Conservation (phyloP, 163 green algal species). For the Prototheca wickerhamii region DNA sequence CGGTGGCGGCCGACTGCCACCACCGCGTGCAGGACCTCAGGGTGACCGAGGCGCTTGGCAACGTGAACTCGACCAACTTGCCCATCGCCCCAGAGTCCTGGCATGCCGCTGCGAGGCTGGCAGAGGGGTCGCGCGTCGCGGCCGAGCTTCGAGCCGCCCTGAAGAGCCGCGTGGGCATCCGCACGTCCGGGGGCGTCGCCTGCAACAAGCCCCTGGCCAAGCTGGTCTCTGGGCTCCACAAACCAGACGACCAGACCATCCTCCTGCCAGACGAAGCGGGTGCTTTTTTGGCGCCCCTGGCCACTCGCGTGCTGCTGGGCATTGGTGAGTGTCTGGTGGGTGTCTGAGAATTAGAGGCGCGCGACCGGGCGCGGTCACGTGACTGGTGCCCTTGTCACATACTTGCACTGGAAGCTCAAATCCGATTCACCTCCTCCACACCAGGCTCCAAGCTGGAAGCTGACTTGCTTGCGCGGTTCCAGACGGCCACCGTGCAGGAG, state of each 20-base stretch:
- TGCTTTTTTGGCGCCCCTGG: conserved; percentile 53
- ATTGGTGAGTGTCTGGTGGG: conserved; percentile 5
- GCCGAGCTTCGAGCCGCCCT: conserved; percentile 8
- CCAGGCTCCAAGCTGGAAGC: too few relatives aligned
- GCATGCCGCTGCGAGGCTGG: conserved; percentile 7
- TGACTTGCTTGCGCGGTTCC: too few relatives aligned
- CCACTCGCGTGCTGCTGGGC: conserved; percentile 52
- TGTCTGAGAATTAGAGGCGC: conserved; percentile 4
- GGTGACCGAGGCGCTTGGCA: conserved; percentile 5
- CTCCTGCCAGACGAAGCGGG: conserved; percentile 43
- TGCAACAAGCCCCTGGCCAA: conserved; percentile 74
- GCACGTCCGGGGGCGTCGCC: conserved; percentile 58
- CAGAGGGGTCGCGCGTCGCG: conserved; percentile 13
- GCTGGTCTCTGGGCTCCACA: conserved; percentile 70
- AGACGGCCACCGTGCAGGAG: conserved; percentile 38
- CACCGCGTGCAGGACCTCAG: conserved; percentile 61
- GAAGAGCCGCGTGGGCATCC: conserved; percentile 29
- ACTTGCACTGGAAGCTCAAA: too few relatives aligned
- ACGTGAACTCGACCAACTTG: too few relatives aligned
- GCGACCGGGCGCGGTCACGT: too few relatives aligned
- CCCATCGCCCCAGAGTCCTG: too few relatives aligned
- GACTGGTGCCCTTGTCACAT: too few relatives aligned
- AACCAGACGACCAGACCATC: conserved; percentile 76
- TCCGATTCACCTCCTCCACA: too few relatives aligned
- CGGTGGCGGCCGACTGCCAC: conserved; percentile 37